Evolutionary conservation across 192 early-diverging fungal genomes (phyloP), one percentile per base, ranked within the genome.

Genomic region (Backusella parvicylindrica): DNA sequence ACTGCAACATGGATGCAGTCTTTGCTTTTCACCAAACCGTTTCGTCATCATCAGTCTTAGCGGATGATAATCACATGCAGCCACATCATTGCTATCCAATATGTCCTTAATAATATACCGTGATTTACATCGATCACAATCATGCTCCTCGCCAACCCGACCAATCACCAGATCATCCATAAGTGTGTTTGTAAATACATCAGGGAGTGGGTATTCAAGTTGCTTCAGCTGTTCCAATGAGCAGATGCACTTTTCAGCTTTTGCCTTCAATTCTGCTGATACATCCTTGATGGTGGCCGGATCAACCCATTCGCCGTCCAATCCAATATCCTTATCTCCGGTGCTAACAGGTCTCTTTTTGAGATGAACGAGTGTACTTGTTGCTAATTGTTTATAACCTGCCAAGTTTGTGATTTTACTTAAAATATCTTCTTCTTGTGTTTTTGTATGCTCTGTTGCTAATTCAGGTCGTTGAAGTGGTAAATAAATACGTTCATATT

Each of bases 401-500:
- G 83, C 80, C 21, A 74, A 49, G 16, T 84, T 84, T 5, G 78
- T 82, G 30, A 81, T 84, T 13, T 38, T 81, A 2, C 76, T 69
- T 2, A 81, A 74, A 3, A 83, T 79, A 31, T 77, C 73, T 16
- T 32, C 15, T 69, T 89, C 89, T 72, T 91, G 87, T 23, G 71
- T 60, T 3, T 82, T 30, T 11, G 92, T 85, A 68, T 91, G 87
- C 11, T 86, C 75, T 6, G 84, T 83, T 0, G 92, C 86, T 3
- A 89, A 71, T 12, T 43, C 65, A 0, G 80, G 78, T 9, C 33
- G 11, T 2, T 73, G 31, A 7, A 90, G 21, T 0, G 85, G 75
- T 1, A 66, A 68, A 65, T 91, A 93, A 30, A 93, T 90, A 15
- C 92, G 86, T 4, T 67, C 21, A 72, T 87, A 92, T 76, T 91